Evolutionary conservation across 1,139 yeast genomes (phyloP).

Genomic region (Yamadazyma sp.): DNA sequence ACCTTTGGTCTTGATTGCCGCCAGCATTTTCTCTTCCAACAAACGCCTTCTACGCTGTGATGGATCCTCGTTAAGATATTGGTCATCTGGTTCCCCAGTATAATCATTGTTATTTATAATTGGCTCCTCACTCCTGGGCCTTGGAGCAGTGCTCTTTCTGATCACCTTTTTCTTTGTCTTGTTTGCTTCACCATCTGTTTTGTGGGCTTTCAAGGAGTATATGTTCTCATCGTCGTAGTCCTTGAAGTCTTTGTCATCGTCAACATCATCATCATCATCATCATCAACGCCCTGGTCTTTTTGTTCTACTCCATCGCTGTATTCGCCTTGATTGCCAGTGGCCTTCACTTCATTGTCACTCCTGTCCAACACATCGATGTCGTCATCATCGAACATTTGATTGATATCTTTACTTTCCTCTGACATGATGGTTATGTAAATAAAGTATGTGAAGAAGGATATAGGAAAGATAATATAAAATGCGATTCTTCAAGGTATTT

Average conservation of each 20-base stretch:
- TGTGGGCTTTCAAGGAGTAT: constrained; percentile 34
- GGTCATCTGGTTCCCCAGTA: constrained; percentile 14
- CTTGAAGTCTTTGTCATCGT: constrained; percentile 23
- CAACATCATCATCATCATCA: no score
- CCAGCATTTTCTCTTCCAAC: constrained; percentile 78
- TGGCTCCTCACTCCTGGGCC: constrained; percentile 12
- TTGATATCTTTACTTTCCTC: constrained; percentile 11
- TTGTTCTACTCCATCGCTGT: background rate
- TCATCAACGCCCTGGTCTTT: background rate
- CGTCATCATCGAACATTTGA: constrained; percentile 15
- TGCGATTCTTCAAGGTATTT: no score
- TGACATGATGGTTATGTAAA: background rate
- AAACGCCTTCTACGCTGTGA: constrained; percentile 65
- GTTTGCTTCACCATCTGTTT: constrained; percentile 18
- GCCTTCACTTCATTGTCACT: constrained; percentile 10
- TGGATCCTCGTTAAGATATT: constrained; percentile 39
- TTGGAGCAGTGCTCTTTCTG: constrained; percentile 23
- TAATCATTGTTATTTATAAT: constrained; percentile 6
- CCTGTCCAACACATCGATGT: constrained; percentile 4
- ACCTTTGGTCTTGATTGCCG: constrained; percentile 68
- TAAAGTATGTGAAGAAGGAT: background rate
- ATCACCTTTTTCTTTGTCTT: constrained; percentile 41
- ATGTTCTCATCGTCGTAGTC: constrained; percentile 26
- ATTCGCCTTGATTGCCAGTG: constrained; percentile 13
- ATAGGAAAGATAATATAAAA: no score